A percentile compares a stretch with the other conserved stretches of the same genome.
Conservation (phyloP, 2,329 filamentous ascomycete genomes). For the Aspergillus pseudoglaucus region DNA sequence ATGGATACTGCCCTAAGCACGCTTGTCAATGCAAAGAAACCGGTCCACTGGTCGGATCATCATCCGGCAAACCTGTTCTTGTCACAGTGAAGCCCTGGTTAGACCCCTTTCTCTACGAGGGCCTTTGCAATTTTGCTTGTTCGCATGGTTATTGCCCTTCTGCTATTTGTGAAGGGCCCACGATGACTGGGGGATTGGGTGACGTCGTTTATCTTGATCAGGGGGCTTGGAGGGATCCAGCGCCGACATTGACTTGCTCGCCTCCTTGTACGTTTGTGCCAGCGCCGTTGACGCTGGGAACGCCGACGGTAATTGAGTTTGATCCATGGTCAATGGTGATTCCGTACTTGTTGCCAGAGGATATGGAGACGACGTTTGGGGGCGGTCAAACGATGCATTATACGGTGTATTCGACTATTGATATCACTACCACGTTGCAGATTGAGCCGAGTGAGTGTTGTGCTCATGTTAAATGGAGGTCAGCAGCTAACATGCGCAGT, state of each 20-base stretch:
- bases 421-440: neutral
- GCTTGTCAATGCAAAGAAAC: neutral
- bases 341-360: neutral
- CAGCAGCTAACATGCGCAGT: neutral
- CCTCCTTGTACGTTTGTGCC: neutral
- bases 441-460: neutral
- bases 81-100: too few species aligned
- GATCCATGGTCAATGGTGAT: neutral
- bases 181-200: neutral
- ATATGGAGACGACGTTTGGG: neutral
- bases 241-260: neutral
- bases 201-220: neutral
- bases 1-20: neutral
- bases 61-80: neutral
- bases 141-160: constrained; percentile 1
- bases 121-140: constrained; percentile 2
- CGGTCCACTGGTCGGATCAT: neutral
- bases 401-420: neutral
- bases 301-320: neutral
- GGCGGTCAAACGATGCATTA: neutral
- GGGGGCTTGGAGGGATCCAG: neutral
- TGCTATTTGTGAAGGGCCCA: neutral
- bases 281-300: neutral
- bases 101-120: neutral
- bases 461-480: too few species aligned